These are phyloP conservation scores for Cytospora piceicola DNA, from an alignment of 2,329 filamentous ascomycete species.

Conservation along the genomic window DNA sequence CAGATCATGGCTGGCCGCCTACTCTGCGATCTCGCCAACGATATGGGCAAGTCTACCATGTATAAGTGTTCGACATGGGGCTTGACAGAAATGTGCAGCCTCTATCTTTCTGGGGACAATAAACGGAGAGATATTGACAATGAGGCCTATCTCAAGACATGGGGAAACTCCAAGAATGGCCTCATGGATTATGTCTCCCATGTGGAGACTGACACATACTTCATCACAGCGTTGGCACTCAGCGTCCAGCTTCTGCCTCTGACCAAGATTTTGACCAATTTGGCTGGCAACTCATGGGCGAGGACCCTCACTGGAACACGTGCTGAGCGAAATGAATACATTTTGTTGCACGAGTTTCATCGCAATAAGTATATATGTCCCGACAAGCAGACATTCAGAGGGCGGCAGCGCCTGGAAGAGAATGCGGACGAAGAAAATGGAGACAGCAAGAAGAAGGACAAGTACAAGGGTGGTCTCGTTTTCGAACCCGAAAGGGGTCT, in stretches of 20 bases:
- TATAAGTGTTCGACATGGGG: slow-evolving; percentile 97
- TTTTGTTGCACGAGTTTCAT: slow-evolving; percentile 95
- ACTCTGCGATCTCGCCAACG: slow-evolving; percentile 92
- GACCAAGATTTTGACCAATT: slow-evolving; percentile 92
- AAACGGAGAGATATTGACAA: slow-evolving; percentile 84
- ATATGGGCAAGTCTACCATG: slow-evolving; percentile 97
- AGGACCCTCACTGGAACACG: slow-evolving; percentile 93
- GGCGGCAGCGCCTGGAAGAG: slow-evolving; percentile 72
- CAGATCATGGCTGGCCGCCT: slow-evolving; percentile 87
- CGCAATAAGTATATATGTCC: slow-evolving; percentile 98
- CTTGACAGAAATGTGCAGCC: slow-evolving; percentile 93
- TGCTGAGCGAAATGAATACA: slow-evolving; percentile 98
- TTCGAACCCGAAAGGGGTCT: slow-evolving; percentile 97
- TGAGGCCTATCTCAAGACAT: slow-evolving; percentile 82
- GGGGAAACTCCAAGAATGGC: slow-evolving; percentile 81
- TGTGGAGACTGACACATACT: slow-evolving; percentile 94
- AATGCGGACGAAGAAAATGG: slow-evolving; percentile 67
- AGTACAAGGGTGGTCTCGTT: slow-evolving; percentile 97
- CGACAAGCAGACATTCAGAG: slow-evolving; percentile 85
- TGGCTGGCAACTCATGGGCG: slow-evolving; percentile 98
- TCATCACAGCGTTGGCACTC: slow-evolving; percentile 87
- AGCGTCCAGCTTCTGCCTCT: slow-evolving; percentile 90
- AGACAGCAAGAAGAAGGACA: slow-evolving; percentile 96
- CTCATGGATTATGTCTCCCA: slow-evolving; percentile 93
- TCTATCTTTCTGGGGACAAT: slow-evolving; percentile 78